These are phyloP conservation scores for Fusarium sp. DNA, from an alignment of 2,329 filamentous ascomycete species.

Conservation along the genomic window DNA sequence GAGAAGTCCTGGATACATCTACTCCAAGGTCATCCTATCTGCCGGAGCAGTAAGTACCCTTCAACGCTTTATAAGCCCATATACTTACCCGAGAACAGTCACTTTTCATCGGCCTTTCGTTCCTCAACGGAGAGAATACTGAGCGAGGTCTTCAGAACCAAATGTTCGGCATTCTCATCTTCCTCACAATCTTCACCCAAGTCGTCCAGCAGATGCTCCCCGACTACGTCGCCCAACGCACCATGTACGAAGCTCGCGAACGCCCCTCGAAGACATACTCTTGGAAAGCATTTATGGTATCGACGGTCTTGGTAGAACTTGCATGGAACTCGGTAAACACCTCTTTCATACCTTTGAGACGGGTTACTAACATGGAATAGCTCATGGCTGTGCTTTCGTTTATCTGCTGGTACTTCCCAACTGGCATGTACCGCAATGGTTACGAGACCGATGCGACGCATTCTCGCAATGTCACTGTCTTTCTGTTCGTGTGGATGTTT, in stretches of 20 bases:
- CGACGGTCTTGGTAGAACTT: constrained; percentile 71
- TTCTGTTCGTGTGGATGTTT: constrained; percentile 72
- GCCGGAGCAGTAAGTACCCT: constrained; percentile 49
- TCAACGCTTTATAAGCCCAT: accelerated
- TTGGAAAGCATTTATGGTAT: constrained; percentile 75
- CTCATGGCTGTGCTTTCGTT: constrained; percentile 65
- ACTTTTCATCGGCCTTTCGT: constrained; percentile 77
- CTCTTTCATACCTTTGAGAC: accelerated
- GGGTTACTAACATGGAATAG: constrained; percentile 36
- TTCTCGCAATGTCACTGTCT: constrained; percentile 69
- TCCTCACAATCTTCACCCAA: constrained; percentile 76
- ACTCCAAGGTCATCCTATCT: constrained; percentile 61
- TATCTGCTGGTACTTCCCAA: constrained; percentile 76
- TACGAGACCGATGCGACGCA: constrained; percentile 59
- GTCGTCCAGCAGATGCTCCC: constrained; percentile 76
- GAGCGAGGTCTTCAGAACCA: constrained; percentile 77
- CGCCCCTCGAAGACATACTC: constrained; percentile 75
- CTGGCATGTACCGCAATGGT: constrained; percentile 71
- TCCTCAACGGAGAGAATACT: constrained; percentile 70
- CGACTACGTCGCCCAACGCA: constrained; percentile 75
- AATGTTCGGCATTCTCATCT: constrained; percentile 78
- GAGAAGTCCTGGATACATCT: constrained; percentile 69
- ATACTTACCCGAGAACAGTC: constrained; percentile 18
- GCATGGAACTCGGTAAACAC: constrained; percentile 72
- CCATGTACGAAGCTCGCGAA: constrained; percentile 77